A percentile compares a stretch with the other conserved stretches of the same genome.
These are phyloP conservation scores for Lasiosphaeria ovina DNA, from an alignment of 495 filamentous ascomycete genomes.

Conservation along the genomic window DNA sequence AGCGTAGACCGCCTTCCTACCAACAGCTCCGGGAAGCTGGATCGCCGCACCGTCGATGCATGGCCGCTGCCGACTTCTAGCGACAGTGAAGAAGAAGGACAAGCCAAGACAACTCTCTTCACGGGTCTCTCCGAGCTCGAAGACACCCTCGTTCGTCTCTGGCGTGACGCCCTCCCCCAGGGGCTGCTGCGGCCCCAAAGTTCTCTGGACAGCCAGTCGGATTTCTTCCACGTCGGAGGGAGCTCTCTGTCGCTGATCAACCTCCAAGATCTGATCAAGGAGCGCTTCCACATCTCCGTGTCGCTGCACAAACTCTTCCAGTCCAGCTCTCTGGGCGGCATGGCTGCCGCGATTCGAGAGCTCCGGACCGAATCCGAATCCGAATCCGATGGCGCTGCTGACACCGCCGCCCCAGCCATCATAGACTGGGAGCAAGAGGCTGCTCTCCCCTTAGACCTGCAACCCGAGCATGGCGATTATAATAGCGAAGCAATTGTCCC, in stretches of 20 bases:
- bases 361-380: background rate
- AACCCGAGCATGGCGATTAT: background rate
- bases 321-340: constrained; percentile 26
- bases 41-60: constrained; percentile 35
- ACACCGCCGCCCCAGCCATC: background rate
- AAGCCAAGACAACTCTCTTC: background rate
- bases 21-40: constrained; percentile 44
- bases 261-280: constrained; percentile 23
- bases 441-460: constrained; percentile 1
- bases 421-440: constrained; percentile 32
- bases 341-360: constrained; percentile 25
- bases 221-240: constrained; percentile 44
- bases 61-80: constrained; percentile 28
- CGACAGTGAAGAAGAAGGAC: background rate
- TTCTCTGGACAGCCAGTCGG: constrained; percentile 16
- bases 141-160: constrained; percentile 4
- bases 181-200: background rate
- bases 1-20: constrained; percentile 39
- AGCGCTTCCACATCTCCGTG: constrained; percentile 13
- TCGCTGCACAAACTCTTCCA: constrained; percentile 28
- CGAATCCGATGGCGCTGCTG: background rate
- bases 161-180: constrained; percentile 8
- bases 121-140: constrained; percentile 1
- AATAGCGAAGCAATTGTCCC: background rate
- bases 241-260: constrained; percentile 35